These are phyloP conservation scores for Yamadazyma atlantica DNA, from an alignment of 1,139 yeast genomes.

Conservation along the genomic window DNA sequence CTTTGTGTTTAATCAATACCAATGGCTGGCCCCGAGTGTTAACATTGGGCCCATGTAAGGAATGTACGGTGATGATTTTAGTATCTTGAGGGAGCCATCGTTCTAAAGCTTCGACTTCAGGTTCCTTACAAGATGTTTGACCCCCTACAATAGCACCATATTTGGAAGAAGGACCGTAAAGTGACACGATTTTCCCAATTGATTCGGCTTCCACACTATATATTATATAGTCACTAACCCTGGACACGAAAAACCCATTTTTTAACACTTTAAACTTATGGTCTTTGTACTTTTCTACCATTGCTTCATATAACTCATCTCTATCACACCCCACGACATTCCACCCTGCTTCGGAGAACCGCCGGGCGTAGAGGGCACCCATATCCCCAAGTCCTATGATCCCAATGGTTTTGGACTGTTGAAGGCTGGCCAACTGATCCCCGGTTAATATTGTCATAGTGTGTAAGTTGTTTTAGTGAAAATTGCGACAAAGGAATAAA, in stretches of 20 bases:
- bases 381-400: conserved; percentile 96
- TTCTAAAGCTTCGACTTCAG: conserved; percentile 88
- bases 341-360: conserved; percentile 86
- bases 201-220: conserved; percentile 91
- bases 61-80: conserved; percentile 83
- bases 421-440: conserved; percentile 14
- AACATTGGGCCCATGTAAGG: conserved; percentile 92
- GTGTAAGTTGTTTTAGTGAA: neutral
- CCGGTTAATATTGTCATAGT: conserved; percentile 10
- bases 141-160: conserved; percentile 95
- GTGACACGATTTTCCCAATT: conserved; percentile 65
- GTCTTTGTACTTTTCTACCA: conserved; percentile 40
- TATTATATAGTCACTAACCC: conserved; percentile 76
- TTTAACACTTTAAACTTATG: conserved; percentile 53
- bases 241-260: conserved; percentile 83
- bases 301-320: conserved; percentile 59
- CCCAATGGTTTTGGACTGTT: conserved; percentile 59
- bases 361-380: conserved; percentile 84
- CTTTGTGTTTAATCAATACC: conserved; percentile 78
- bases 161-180: conserved; percentile 86
- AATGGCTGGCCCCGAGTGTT: conserved; percentile 89
- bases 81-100: conserved; percentile 69
- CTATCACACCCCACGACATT: conserved; percentile 87
- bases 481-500: neutral
- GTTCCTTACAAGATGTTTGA: conserved; percentile 92